Evolutionary conservation across 441 rosid species (phyloP), one percentile per base, ranked within the genome.

Genomic region (Mallotus repandus): DNA sequence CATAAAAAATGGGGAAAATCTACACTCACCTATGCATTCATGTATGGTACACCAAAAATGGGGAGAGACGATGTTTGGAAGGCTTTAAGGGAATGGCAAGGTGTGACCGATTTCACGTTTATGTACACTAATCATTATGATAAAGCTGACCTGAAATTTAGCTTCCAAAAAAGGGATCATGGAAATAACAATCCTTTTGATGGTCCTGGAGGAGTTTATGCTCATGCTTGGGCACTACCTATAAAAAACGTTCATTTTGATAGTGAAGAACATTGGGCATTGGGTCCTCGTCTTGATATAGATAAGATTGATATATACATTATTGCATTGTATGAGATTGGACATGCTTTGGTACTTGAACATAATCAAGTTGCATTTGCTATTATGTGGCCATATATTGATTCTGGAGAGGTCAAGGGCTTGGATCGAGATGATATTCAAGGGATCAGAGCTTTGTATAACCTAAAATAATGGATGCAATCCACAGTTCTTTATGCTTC

Each of bases 151-250:
- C 14, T 65, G 55, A 65, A 65, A 65, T 46, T 65, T 48, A 45
- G 54, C n/a, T 65, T 46, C 22, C 54, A 65, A 13, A 65, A 21
- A 7, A 14, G 55, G 0, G 35, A 65, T 45, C 69, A 65, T 50
- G 32, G 32, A 48, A 55, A 65, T 48, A 48, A 48, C 19, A 48
- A 48, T 65, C 54, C 69, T n/a, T 65, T 65, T 25, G 69, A 64
- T 18, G 68, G 68, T 64, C 68, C 68, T 9, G 68, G 55, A 10
- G 69, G 69, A 35, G 55, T 21, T 65, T 65, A 65, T 25, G 69
- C 69, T 11, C 69, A 65, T 45, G 54, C 69, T 4, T 65, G 49
- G 22, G 55, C 55, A 0, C 69, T 55, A 21, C 54, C 55, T 0
- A 13, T 48, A 5, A 55, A 55, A 19, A 15, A 19, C 9, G 15